Percentiles rank a stretch among this genome's conserved stretches.
Conservation (phyloP, 768 basidiomycete genomes). For the Lentinus brumalis region DNA sequence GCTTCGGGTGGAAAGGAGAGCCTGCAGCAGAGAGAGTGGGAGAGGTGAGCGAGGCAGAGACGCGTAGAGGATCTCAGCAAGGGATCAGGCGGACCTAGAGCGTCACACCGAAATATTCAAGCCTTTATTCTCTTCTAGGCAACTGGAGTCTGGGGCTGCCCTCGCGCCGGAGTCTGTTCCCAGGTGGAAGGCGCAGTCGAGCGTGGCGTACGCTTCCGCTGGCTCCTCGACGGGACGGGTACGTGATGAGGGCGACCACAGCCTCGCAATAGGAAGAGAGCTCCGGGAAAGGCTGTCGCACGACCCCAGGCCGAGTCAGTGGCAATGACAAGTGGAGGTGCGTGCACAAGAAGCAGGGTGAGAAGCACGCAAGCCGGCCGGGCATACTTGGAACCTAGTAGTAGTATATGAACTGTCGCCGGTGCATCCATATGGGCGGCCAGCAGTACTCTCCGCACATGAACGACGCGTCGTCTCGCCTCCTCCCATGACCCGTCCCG, state of each 20-base stretch:
- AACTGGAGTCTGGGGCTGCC: conserved; percentile 11
- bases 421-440: not conserved
- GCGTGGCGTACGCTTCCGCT: conserved; percentile 8
- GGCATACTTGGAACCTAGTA: conserved; percentile 2
- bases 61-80: conserved; percentile 17
- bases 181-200: conserved; percentile 9
- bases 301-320: conserved; percentile 12
- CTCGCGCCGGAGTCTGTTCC: conserved; percentile 13
- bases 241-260: conserved; percentile 5
- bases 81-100: conserved; percentile 27
- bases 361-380: conserved; percentile 9
- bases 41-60: conserved; percentile 9
- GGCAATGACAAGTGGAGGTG: conserved; percentile 3
- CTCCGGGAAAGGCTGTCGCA: conserved; percentile 8
- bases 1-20: conserved; percentile 7
- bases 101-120: conserved; percentile 22
- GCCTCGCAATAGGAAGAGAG: conserved; percentile 6
- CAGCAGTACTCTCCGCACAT: conserved; percentile 5
- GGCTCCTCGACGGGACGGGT: not conserved
- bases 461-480: conserved; percentile 8
- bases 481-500: conserved; percentile 12
- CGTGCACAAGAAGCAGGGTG: not conserved
- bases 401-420: not conserved
- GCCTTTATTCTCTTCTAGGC: conserved; percentile 33
- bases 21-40: conserved; percentile 7